Conservation (phyloP, 345 rosid species). For the Sisymbrium altissimum region DNA sequence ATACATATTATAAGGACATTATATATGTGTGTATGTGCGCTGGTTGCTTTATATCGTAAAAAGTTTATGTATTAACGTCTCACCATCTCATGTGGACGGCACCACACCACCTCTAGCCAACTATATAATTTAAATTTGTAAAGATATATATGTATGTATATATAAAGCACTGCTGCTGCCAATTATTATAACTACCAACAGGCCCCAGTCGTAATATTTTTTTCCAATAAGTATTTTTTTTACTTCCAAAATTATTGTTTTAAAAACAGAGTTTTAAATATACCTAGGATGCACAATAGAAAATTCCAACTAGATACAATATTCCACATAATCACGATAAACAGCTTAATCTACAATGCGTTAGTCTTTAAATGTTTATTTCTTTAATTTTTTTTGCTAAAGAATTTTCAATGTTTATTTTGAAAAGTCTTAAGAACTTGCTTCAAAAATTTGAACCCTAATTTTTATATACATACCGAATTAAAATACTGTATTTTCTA, state of each 20-base stretch:
- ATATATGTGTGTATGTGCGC: background rate
- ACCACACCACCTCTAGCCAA: constrained; percentile 33
- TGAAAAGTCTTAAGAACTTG: no score
- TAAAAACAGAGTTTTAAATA: background rate
- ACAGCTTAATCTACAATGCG: background rate
- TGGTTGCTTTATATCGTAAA: constrained; percentile 21
- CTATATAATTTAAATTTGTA: background rate
- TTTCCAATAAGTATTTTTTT: background rate
- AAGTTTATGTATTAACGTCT: background rate
- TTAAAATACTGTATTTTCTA: background rate
- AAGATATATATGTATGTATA: background rate
- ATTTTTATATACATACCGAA: no score
- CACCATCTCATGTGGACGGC: constrained; percentile 27
- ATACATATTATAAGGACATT: background rate
- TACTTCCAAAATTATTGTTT: background rate
- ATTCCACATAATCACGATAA: background rate
- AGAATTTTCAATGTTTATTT: no score
- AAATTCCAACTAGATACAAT: background rate
- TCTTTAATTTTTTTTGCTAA: no score
- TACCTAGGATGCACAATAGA: no score
- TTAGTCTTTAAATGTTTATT: no score
- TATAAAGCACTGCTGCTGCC: constrained; percentile 8
- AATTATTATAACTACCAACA: constrained; percentile 11
- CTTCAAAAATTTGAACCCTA: no score
- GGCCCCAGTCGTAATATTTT: background rate